Base-by-base conservation (phyloP, 345 rosid species). In the Passiflora organensis region DNA sequence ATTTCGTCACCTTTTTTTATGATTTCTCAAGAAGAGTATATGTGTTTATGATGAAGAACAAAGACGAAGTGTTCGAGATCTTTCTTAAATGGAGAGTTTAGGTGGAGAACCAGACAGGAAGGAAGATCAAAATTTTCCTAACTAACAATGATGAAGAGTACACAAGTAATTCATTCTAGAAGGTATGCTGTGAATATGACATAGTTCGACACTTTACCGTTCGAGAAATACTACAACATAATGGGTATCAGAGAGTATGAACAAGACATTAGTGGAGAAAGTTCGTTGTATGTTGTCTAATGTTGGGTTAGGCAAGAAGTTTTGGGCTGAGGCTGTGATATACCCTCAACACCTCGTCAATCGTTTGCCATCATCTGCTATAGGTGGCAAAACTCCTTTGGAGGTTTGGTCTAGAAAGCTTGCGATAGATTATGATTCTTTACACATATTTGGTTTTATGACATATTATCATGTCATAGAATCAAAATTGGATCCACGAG, bases 351-450 rank as follows among this genome's bases (percentile, higher is more conserved):
- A 53, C 19, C 24, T 53, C 4, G 1, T 36, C 2, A 38, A 36
- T 53, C 1, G 19, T 0, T 14, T 14, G 6, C 21, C 39, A 51
- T 14, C 11, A 4, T 20, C 14, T 24, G 34, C 52, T 23, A 21
- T 48, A 9, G 12, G 14, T 51, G 22, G 42, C 16, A 51, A 28
- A 32, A 32, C 22, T 16, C 55, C 55, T 8, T 5, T 18, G 4
- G 41, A 51, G 42, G 16, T 18, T n/a, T 51, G 55, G 55, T 32
- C 6, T 51, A 22, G 42, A 32, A 34, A 51, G 16, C 21, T 6
- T 32, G 21, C 41, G 32, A 51, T 13, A 9, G 57, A 53, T 38
- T 36, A 53, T 38, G 25, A 14, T 38, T 53, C 45, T n/a, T 53
- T 53, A 1, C 13, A 1, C 20, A 18, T 53, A 25, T 53, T 53